Conservation (phyloP, 306 rosid genomes). For the Prunus kanzakura region DNA sequence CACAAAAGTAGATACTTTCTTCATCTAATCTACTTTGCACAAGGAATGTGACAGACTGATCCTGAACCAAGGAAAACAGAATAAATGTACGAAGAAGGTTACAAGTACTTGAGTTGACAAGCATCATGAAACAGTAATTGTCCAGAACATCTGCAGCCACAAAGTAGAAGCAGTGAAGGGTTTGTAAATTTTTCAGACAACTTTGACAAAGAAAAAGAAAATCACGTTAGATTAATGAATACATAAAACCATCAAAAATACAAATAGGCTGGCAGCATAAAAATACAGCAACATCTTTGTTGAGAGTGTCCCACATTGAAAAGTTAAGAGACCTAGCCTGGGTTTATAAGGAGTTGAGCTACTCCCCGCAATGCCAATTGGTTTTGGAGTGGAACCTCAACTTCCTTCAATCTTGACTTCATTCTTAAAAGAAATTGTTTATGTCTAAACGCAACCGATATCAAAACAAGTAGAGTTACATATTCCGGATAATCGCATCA, state of each 20-base stretch:
- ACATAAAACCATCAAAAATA: neutral
- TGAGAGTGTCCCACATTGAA: too few species aligned
- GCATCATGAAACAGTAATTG: neutral
- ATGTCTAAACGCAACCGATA: neutral
- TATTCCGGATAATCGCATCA: neutral
- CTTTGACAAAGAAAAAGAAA: neutral
- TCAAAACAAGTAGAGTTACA: neutral
- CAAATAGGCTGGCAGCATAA: neutral
- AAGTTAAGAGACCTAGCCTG: too few species aligned
- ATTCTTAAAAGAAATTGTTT: neutral
- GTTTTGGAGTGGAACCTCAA: too few species aligned
- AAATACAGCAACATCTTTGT: neutral
- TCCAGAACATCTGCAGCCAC: constrained; percentile 25
- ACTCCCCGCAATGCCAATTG: too few species aligned
- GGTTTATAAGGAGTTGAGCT: too few species aligned
- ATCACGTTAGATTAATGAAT: neutral
- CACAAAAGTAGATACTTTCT: neutral
- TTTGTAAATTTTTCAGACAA: neutral
- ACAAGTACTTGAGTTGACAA: neutral
- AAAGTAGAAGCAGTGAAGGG: neutral
- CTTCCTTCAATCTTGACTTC: neutral
- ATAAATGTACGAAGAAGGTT: constrained; percentile 12
- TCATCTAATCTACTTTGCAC: constrained; percentile 21
- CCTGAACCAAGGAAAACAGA: neutral
- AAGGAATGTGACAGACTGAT: constrained; percentile 6